These are phyloP conservation scores for Yarrowia osloensis DNA, from an alignment of 805 yeast species.

Conservation along the genomic window DNA sequence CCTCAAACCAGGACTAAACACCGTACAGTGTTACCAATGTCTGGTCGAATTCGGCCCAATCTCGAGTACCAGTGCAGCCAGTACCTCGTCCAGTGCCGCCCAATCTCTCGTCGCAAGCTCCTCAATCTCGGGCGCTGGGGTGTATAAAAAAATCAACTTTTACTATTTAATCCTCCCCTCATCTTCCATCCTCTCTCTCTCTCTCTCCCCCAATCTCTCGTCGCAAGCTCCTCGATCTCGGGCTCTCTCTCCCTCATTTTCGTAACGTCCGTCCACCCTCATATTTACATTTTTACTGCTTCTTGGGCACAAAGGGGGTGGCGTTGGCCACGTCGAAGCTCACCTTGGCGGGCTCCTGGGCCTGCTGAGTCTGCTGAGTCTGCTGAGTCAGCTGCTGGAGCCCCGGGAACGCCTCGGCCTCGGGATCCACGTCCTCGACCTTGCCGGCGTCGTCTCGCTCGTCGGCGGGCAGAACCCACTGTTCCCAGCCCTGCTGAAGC, in stretches of 20 bases:
- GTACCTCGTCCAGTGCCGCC: too few relatives aligned
- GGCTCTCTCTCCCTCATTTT: neutral
- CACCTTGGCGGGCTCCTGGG: conserved; percentile 33
- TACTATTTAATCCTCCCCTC: neutral
- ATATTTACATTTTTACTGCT: conserved; percentile 25
- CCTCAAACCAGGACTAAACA: too few relatives aligned
- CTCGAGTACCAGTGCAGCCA: too few relatives aligned
- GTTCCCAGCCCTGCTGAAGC: conserved; percentile 56
- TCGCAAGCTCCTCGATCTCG: neutral
- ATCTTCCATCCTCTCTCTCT: neutral
- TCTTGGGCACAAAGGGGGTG: conserved; percentile 44
- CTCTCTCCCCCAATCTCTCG: neutral
- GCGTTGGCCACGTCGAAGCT: conserved; percentile 44
- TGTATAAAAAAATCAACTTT: too few relatives aligned
- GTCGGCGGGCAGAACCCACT: conserved; percentile 66
- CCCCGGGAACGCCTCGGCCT: conserved; percentile 25
- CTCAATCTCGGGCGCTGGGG: too few relatives aligned
- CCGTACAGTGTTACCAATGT: too few relatives aligned
- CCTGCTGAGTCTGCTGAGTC: conserved; percentile 36
- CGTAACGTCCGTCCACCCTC: neutral
- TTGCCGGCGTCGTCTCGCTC: conserved; percentile 52
- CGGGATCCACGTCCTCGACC: conserved; percentile 45
- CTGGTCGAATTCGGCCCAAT: too few relatives aligned
- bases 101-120: too few relatives aligned
- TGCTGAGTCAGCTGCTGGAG: neutral